phyloP scores from a whole-genome alignment of 2,329 filamentous ascomycete genomes.

The Talaromyces atroroseus region DNA sequence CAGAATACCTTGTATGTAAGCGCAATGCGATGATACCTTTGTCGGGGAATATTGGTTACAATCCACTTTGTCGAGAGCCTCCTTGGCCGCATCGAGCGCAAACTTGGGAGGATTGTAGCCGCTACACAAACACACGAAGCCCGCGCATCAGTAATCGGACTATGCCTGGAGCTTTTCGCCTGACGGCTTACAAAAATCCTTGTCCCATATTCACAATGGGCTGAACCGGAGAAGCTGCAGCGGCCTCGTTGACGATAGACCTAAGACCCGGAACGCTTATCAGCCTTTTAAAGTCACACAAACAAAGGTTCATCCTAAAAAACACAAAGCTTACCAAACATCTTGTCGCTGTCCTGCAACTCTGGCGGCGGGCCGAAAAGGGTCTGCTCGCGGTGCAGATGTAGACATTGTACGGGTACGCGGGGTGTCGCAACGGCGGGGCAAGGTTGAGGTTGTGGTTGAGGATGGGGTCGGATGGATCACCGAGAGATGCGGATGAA shows the following conservation, averaged over 20 bases:
- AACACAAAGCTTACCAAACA: constrained; percentile 38
- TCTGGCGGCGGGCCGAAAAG: constrained; percentile 43
- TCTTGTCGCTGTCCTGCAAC: constrained; percentile 48
- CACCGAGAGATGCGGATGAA: not conserved
- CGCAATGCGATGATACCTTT: constrained; percentile 48
- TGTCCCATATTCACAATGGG: constrained; percentile 67
- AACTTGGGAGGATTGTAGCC: constrained; percentile 93
- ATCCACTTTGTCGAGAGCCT: constrained; percentile 81
- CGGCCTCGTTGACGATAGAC: constrained; percentile 64
- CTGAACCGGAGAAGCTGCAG: constrained; percentile 57
- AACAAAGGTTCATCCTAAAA: not conserved
- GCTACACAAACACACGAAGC: constrained; percentile 21
- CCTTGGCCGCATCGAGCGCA: constrained; percentile 84
- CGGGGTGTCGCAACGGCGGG: constrained; percentile 7
- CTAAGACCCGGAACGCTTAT: constrained; percentile 32
- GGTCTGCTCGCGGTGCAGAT: constrained; percentile 32
- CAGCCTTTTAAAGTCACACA: not conserved
- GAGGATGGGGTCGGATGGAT: constrained; percentile 7
- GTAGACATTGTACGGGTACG: constrained; percentile 34
- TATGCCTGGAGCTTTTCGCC: not conserved
- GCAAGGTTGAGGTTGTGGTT: constrained; percentile 8
- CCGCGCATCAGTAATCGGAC: not conserved
- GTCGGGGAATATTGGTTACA: constrained; percentile 99
- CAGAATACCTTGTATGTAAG: not conserved
- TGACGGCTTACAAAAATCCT: constrained; percentile 48